Base-by-base conservation (phyloP, 345 rosid species). In the Syzygium oleosum region DNA sequence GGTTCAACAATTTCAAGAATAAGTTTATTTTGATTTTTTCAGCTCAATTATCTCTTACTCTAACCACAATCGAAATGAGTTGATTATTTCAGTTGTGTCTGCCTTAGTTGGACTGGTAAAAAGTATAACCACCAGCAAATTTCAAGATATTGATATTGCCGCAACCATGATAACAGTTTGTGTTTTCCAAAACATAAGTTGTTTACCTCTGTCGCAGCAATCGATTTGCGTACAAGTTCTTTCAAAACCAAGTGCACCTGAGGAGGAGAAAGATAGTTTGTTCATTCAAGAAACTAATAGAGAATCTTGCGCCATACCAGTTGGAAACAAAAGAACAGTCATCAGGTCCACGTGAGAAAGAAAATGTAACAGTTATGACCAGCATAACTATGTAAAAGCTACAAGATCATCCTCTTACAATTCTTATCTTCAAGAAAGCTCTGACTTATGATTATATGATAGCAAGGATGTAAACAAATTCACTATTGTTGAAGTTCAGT, bases 151-250 rank as follows among this genome's bases (percentile, higher is more conserved):
- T 14, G 17, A n/a, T 61, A 61, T n/a, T 6, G n/a, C 73, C 10
- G 4, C 34, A 61, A 59, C 31, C 73, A 61, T 27, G 73, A 61
- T 61, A 61, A 61, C 34, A 61, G 38, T 61, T 61, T n/a, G 29
- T 61, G 9, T 61, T 27, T 88, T 49, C 80, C 61, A 61, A 85
- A 52, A 51, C 27, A 90, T 87, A 84, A 84, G 87, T 84, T 87
- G 84, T 91, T 89, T 91, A 98, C 99, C 98, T 94, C 98, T 65
- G 99, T 98, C 90, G 92, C 96, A 63, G 97, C 93, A 86, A 98
- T 98, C 1, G 99, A 98, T 91, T 96, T 96, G 87, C 99, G 95
- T 84, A 98, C 99, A 88, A 98, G 97, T 90, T 98, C 99, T 91
- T 98, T 98, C 94, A 97, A 90, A 84, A 98, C 93, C 84, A 97